Conservation (phyloP, 2,329 filamentous ascomycete species). For the Sclerotinia sclerotiorum region DNA sequence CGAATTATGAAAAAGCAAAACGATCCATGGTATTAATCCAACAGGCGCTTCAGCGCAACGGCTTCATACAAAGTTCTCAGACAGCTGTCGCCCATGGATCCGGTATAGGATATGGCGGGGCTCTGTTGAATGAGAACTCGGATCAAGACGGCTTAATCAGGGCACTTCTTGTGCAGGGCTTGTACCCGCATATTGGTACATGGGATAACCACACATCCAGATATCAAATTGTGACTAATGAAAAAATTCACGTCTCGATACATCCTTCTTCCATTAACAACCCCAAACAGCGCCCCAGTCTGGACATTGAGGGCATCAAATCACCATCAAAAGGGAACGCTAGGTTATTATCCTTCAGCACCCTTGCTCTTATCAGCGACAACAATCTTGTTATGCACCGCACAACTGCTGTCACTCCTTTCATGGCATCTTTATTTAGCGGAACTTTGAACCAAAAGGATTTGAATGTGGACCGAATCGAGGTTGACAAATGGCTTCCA, state of each 20-base stretch:
- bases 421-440: conserved; percentile 21
- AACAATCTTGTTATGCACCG: conserved; percentile 6
- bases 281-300: neutral
- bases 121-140: conserved; percentile 47
- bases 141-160: conserved; percentile 47
- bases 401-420: conserved; percentile 23
- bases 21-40: neutral
- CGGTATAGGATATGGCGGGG: conserved; percentile 37
- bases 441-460: neutral
- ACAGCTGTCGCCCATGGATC: conserved; percentile 11
- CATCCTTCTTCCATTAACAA: conserved; percentile 20
- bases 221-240: neutral
- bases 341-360: neutral
- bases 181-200: conserved; percentile 47
- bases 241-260: neutral
- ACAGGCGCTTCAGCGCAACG: conserved; percentile 7
- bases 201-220: neutral
- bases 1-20: conserved; percentile 1
- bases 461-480: neutral
- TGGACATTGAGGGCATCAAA: neutral
- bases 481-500: conserved; percentile 18
- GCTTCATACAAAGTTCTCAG: neutral
- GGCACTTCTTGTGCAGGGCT: conserved; percentile 47
- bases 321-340: neutral
- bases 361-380: neutral